Conservation (phyloP, 129 eudicot species). For the Lactuca saligna region DNA sequence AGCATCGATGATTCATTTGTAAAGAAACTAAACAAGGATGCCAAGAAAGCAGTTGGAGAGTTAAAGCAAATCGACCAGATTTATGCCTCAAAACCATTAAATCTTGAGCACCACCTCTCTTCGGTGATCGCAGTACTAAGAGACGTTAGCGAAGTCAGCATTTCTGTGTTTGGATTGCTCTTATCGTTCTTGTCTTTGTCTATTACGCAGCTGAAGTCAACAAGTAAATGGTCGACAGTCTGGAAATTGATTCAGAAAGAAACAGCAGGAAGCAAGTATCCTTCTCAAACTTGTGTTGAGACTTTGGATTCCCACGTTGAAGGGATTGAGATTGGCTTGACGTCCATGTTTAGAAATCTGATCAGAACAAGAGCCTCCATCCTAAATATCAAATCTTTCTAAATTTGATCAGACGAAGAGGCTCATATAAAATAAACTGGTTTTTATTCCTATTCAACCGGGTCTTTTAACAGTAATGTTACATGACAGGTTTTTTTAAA, state of each 20-base stretch:
- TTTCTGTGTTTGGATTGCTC: conserved; percentile 29
- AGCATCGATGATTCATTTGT: conserved; percentile 21
- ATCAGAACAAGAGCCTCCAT: conserved; percentile 47
- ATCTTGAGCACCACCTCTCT: conserved; percentile 18
- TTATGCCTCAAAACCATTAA: neutral
- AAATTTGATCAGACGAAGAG: neutral
- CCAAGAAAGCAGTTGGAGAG: conserved; percentile 19
- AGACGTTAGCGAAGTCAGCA: conserved; percentile 27
- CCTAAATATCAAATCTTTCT: conserved; percentile 49
- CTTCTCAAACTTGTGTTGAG: conserved; percentile 13
- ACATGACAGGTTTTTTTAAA: no score
- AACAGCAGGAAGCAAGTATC: conserved; percentile 17
- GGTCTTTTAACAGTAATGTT: no score
- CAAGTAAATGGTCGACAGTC: conserved; percentile 35
- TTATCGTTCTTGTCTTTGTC: conserved; percentile 38
- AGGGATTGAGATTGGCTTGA: conserved; percentile 43
- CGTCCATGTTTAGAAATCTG: conserved; percentile 43
- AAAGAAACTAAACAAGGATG: conserved; percentile 32
- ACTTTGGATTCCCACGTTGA: conserved; percentile 26
- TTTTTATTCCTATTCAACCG: no score
- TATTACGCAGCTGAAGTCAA: conserved; percentile 3
- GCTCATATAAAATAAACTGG: no score
- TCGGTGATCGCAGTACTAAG: conserved; percentile 20
- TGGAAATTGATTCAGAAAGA: conserved; percentile 34
- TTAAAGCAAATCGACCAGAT: conserved; percentile 26